Evolutionary conservation across 345 rosid genomes (phyloP).

Genomic region (Citrus inodora): DNA sequence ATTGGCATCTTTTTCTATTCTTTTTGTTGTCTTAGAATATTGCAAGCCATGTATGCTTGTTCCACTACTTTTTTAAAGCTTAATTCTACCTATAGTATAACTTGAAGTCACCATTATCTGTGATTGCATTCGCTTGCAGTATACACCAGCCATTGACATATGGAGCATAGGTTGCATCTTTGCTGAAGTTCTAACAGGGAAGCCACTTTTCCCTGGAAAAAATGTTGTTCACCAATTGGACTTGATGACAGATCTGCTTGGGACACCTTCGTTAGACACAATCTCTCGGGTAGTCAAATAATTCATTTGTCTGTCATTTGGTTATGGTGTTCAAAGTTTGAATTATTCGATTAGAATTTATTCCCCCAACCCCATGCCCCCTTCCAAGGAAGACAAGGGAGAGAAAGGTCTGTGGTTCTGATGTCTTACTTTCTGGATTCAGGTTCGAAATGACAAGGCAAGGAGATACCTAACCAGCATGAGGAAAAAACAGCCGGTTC

Average conservation of each 20-base stretch:
- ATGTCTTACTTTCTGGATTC: constrained; percentile 6
- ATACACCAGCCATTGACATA: constrained; percentile 94
- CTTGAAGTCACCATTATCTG: constrained; percentile 4
- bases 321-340: not conserved
- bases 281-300: constrained; percentile 60
- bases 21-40: not conserved
- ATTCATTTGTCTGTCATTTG: not conserved
- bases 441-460: constrained; percentile 96
- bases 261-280: constrained; percentile 89
- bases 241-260: constrained; percentile 93
- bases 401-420: not conserved
- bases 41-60: not conserved
- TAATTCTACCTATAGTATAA: not conserved
- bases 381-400: not conserved
- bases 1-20: not conserved
- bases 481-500: constrained; percentile 83
- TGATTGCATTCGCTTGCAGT: constrained; percentile 45
- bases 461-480: constrained; percentile 89
- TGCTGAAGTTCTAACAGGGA: constrained; percentile 86
- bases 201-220: constrained; percentile 92
- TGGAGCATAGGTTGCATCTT: constrained; percentile 99
- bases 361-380: not conserved
- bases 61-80: not conserved
- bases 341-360: not conserved
- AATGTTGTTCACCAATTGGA: constrained; percentile 97